Conservation (phyloP, 1,139 yeast species). For the Taphrina wiesneri region DNA sequence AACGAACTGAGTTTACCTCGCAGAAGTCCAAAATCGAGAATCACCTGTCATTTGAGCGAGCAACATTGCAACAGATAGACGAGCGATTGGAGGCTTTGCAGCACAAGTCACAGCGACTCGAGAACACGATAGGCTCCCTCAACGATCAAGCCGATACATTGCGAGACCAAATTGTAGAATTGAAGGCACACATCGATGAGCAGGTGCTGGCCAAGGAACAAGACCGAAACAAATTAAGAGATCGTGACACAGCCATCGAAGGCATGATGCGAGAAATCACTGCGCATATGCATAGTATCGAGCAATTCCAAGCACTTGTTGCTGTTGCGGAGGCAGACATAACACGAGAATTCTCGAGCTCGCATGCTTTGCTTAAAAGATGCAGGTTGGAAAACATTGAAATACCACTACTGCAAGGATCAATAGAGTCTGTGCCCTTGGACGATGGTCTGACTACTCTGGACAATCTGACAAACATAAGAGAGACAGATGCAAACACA, state of each 20-base stretch:
- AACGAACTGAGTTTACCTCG: conserved; percentile 61
- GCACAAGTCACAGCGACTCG: background rate
- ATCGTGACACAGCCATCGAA: conserved; percentile 33
- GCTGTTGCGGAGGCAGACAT: background rate
- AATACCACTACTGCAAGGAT: conserved; percentile 66
- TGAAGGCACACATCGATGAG: background rate
- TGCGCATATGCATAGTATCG: background rate
- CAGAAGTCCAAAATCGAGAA: conserved; percentile 64
- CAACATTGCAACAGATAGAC: conserved; percentile 55
- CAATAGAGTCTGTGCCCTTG: conserved; percentile 54
- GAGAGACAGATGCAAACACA: conserved; percentile 40
- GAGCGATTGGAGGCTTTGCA: conserved; percentile 51
- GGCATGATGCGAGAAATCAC: conserved; percentile 12
- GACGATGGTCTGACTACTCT: conserved; percentile 39
- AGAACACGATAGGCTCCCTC: background rate
- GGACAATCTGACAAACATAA: background rate
- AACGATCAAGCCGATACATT: background rate
- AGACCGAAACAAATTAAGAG: background rate
- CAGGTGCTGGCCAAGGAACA: background rate
- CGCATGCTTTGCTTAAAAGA: conserved; percentile 62
- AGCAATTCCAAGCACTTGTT: background rate
- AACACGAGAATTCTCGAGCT: background rate
- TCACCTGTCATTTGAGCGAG: conserved; percentile 65
- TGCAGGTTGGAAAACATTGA: conserved; percentile 73
- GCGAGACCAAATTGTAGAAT: background rate